Percentiles rank a stretch among this genome's conserved stretches.
Evolutionary conservation across 768 basidiomycete species (phyloP).

Genomic region (Daedaleopsis nitida): DNA sequence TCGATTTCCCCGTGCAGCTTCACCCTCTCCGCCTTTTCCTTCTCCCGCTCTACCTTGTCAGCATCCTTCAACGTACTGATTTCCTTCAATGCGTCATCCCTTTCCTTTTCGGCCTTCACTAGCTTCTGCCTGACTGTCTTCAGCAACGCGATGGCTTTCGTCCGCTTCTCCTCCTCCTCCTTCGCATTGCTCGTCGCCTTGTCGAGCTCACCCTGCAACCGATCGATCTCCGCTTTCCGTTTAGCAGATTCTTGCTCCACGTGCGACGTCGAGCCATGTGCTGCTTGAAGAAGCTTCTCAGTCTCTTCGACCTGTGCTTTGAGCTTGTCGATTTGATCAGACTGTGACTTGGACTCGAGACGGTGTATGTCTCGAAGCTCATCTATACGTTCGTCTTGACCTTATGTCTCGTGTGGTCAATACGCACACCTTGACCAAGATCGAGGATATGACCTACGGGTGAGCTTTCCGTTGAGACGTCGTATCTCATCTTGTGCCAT

Average conservation of each 20-base stretch:
- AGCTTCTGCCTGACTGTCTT: conserved; percentile 96
- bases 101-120: conserved; percentile 95
- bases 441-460: conserved; percentile 48
- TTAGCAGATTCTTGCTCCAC: conserved; percentile 51
- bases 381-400: conserved; percentile 81
- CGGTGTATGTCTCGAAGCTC: conserved; percentile 85
- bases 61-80: conserved; percentile 50
- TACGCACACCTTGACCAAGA: neutral
- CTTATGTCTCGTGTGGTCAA: conserved; percentile 39
- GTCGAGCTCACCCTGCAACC: conserved; percentile 64
- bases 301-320: conserved; percentile 68
- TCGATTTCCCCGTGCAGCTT: conserved; percentile 68
- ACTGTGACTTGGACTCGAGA: conserved; percentile 78
- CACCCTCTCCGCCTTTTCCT: conserved; percentile 49
- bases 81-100: conserved; percentile 76
- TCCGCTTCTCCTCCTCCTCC: conserved; percentile 97
- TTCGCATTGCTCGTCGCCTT: conserved; percentile 64
- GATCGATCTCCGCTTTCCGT: conserved; percentile 56
- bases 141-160: conserved; percentile 88
- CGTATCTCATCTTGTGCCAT: conserved; percentile 78
- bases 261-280: conserved; percentile 49
- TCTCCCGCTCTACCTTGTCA: conserved; percentile 55
- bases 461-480: conserved; percentile 69
- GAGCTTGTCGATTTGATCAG: conserved; percentile 70
- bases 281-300: conserved; percentile 67